Conservation (phyloP, 176 grass and related monocot species). For the Dactylis glomerata region DNA sequence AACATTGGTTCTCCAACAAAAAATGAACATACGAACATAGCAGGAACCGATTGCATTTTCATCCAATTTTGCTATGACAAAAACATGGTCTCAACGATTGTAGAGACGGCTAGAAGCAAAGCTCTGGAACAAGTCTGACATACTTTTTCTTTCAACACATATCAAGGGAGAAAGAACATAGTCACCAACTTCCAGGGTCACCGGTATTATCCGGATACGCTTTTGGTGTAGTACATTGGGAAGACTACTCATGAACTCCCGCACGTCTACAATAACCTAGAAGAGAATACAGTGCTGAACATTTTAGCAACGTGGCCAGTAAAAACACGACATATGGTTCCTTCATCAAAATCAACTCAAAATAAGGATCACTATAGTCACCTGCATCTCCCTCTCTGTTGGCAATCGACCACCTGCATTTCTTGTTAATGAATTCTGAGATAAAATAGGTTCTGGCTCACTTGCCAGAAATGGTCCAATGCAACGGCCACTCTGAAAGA, state of each 20-base stretch:
- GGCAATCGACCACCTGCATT: slow-evolving; percentile 74
- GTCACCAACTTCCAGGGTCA: slow-evolving; percentile 92
- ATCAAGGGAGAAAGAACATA: slow-evolving; percentile 95
- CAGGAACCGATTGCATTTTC: too few relatives aligned
- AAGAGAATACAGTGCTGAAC: slow-evolving; percentile 20
- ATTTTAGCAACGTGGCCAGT: slow-evolving; percentile 14
- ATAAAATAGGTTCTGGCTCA: slow-evolving; percentile 56
- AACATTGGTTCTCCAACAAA: too few relatives aligned
- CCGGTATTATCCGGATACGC: slow-evolving; percentile 78
- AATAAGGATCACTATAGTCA: slow-evolving; percentile 33
- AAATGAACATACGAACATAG: too few relatives aligned
- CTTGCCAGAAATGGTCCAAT: slow-evolving; percentile 59
- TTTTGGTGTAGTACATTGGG: slow-evolving; percentile 94
- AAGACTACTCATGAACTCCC: slow-evolving; percentile 98
- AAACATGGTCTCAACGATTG: slow-evolving; percentile 89
- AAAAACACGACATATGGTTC: not conserved
- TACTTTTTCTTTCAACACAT: slow-evolving; percentile 97
- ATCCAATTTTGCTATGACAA: too few relatives aligned
- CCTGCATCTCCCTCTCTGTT: slow-evolving; percentile 82
- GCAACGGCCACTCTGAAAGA: slow-evolving; percentile 73
- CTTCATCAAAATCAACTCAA: slow-evolving; percentile 11
- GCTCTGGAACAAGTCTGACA: slow-evolving; percentile 85
- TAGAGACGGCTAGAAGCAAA: slow-evolving; percentile 94
- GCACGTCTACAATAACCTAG: slow-evolving; percentile 95
- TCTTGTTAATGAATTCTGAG: slow-evolving; percentile 80